Evolutionary conservation across 768 basidiomycete species (phyloP), one percentile per base, ranked within the genome.

Genomic region (Hericium erinaceus): DNA sequence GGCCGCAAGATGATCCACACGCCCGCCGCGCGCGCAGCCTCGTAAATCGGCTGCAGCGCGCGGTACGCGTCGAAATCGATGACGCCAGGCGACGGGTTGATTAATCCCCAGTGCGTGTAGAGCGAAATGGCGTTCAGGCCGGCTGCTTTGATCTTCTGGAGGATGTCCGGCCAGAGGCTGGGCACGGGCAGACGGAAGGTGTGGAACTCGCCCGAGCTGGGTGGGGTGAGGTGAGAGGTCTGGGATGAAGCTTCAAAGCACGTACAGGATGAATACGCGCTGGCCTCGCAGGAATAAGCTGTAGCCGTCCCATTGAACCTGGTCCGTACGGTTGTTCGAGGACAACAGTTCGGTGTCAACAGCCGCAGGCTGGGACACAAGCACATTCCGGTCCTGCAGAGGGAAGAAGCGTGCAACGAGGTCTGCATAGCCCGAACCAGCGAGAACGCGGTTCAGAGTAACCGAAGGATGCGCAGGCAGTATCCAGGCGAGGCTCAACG

Each of bases 151-250:
- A 82, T 74, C 66, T 89, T 92, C 62, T 92, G 84, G 44, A 92
- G 78, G 52, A 92, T 82, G 64, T 92, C 91, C 12, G 82, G 76
- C 89, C 91, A 93, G 56, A 92, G 69, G 3, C 81, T 81, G 15
- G 86, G 88, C 0, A 91, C 85, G 10, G 89, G 91, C 8, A 92
- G 71, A 22, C 89, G 81, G 73, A 88, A 92, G 0, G 88, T 81
- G 64, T 92, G 91, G 68, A 91, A 89, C 68, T 92, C 91, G 57
- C 91, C 91, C 0, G 87, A 89, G 64, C 89, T 91, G 58, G 41
- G 11, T 37, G 39, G 33, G 50, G 24, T 53, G 22, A 54, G 41
- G 57, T 39, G 37, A 4, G 5, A 16, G 13, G 20, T 46, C 33
- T 4, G 39, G 24, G 39, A 2, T 20, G 28, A 11, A 53, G 38